Conservation (phyloP, 2,329 filamentous ascomycete genomes). For the Septoria linicola region DNA sequence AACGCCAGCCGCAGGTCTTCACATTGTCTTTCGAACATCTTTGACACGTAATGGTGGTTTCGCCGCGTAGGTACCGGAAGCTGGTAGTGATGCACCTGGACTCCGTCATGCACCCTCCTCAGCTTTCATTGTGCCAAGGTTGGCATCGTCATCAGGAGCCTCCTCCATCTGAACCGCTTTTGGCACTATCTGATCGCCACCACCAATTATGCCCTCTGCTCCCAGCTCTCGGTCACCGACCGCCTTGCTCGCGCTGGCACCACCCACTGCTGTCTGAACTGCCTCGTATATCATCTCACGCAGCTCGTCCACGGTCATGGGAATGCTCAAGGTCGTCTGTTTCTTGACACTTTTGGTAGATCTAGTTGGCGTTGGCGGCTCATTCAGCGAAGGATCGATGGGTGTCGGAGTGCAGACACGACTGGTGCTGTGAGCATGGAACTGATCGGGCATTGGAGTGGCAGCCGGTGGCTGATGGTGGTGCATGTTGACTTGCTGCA, state of each 20-base stretch:
- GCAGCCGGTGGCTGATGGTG: neutral
- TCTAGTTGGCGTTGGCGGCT: constrained; percentile 1
- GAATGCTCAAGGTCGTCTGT: constrained; percentile 12
- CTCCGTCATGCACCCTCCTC: too few species aligned
- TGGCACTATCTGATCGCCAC: neutral
- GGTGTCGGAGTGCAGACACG: constrained; percentile 28
- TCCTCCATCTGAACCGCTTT: neutral
- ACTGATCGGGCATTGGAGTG: constrained; percentile 13
- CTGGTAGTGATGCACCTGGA: too few species aligned
- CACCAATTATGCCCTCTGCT: neutral
- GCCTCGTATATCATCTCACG: constrained; percentile 25
- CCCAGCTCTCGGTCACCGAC: neutral
- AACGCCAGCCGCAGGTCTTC: too few species aligned
- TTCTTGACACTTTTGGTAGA: constrained; percentile 9
- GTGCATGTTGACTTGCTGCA: constrained; percentile 8
- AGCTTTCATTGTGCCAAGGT: too few species aligned
- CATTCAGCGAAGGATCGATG: constrained; percentile 25
- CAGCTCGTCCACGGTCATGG: constrained; percentile 27
- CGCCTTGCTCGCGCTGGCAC: neutral
- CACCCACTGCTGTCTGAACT: constrained; percentile 20
- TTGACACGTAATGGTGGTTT: too few species aligned
- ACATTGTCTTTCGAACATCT: too few species aligned
- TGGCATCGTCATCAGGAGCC: neutral
- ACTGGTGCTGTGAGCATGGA: constrained; percentile 17
- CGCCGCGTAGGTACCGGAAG: too few species aligned